Evolutionary conservation across 345 rosid species (phyloP).

Genomic region (Gossypium australe): DNA sequence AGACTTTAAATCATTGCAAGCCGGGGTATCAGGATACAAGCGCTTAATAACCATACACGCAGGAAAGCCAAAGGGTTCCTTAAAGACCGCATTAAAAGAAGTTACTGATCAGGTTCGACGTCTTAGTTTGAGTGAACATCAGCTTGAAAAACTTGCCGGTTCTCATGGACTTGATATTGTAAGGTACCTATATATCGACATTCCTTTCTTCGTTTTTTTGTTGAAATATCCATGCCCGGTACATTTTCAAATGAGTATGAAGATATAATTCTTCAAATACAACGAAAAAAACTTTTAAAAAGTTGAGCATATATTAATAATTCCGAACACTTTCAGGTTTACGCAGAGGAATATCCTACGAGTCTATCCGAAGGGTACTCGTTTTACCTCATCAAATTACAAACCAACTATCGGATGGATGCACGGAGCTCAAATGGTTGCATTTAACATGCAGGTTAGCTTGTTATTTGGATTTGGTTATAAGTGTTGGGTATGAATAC

Average conservation of each 20-base stretch:
- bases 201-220: neutral
- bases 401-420: slow-evolving; percentile 86
- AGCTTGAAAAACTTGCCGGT: slow-evolving; percentile 34
- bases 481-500: neutral
- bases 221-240: neutral
- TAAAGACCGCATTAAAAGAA: slow-evolving; percentile 4
- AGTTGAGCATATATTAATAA: neutral
- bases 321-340: slow-evolving; percentile 41
- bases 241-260: neutral
- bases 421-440: slow-evolving; percentile 99
- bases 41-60: slow-evolving; percentile 35
- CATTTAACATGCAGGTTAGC: slow-evolving; percentile 90
- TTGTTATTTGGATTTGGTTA: neutral
- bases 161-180: slow-evolving; percentile 34
- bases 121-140: slow-evolving; percentile 45
- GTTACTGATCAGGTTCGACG: slow-evolving; percentile 31
- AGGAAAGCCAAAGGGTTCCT: slow-evolving; percentile 29
- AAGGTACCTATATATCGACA: slow-evolving; percentile 24
- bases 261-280: neutral
- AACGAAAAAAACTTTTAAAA: too few species aligned
- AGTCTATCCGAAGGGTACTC: slow-evolving; percentile 83
- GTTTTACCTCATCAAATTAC: slow-evolving; percentile 84
- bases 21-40: slow-evolving; percentile 16
- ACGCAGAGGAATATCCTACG: slow-evolving; percentile 73
- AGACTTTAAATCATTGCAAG: slow-evolving; percentile 10